Evolutionary conservation across 768 basidiomycete genomes (phyloP).

Genomic region (Lepiota venenata): DNA sequence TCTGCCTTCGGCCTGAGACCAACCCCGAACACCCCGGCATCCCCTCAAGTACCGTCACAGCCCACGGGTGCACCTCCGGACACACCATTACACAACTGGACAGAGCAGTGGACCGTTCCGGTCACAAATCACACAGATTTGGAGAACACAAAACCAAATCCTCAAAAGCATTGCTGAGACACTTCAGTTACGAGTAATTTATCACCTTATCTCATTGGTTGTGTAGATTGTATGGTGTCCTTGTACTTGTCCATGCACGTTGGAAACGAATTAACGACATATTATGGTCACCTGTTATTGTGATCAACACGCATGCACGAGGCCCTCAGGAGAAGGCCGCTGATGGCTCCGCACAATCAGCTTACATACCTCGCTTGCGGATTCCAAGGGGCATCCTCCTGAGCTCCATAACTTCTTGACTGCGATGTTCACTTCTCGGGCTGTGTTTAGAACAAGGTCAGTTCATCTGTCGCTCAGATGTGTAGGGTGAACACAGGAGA

Average conservation of each 20-base stretch:
- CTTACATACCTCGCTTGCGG: no score
- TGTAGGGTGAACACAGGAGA: no score
- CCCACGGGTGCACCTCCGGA: constrained; percentile 3
- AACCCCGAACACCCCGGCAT: background rate
- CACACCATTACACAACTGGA: constrained; percentile 22
- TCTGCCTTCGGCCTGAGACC: constrained; percentile 50
- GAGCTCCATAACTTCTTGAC: no score
- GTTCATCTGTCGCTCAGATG: no score
- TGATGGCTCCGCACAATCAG: no score
- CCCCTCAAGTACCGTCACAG: constrained; percentile 7
- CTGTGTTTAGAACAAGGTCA: no score
- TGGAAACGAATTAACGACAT: background rate
- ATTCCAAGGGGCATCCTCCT: no score
- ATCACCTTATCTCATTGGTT: background rate
- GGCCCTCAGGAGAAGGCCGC: no score
- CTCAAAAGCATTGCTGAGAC: background rate
- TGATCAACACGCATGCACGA: no score
- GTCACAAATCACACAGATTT: constrained; percentile 18
- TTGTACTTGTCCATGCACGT: background rate
- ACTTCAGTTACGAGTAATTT: no score
- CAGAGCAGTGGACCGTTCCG: constrained; percentile 36
- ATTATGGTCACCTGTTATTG: no score
- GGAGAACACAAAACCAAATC: constrained; percentile 17
- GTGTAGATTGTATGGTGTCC: background rate
- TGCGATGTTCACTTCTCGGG: no score